phyloP scores from a whole-genome alignment of 129 eudicot genomes.

The Mikania micrantha region DNA sequence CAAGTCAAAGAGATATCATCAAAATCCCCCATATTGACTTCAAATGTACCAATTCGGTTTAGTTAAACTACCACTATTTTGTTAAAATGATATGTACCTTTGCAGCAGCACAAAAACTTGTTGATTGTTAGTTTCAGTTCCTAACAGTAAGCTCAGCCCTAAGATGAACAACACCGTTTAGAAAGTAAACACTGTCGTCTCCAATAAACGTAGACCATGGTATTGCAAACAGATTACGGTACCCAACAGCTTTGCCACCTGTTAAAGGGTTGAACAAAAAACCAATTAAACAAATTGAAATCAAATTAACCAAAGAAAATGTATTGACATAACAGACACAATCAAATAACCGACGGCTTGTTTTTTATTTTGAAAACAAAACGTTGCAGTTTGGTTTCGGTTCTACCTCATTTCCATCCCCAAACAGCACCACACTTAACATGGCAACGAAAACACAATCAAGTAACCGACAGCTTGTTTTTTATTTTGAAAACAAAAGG shows the following conservation, averaged over 20 bases:
- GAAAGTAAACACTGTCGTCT: slow-evolving; percentile 58
- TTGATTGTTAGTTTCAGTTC: slow-evolving; percentile 25
- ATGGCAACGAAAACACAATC: too few relatives aligned
- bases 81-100: not conserved
- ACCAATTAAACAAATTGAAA: too few relatives aligned
- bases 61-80: slow-evolving; percentile 17
- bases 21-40: not conserved
- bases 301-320: too few relatives aligned
- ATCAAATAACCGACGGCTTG: too few relatives aligned
- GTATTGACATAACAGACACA: too few relatives aligned
- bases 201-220: slow-evolving; percentile 65
- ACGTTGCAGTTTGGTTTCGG: too few relatives aligned
- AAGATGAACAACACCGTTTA: slow-evolving; percentile 58
- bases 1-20: not conserved
- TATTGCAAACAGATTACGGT: slow-evolving; percentile 55
- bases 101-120: not conserved
- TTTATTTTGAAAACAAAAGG: too few relatives aligned
- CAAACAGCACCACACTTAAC: too few relatives aligned
- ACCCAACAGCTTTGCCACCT: slow-evolving; percentile 93
- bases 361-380: too few relatives aligned
- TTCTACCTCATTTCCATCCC: too few relatives aligned
- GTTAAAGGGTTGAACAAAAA: too few relatives aligned
- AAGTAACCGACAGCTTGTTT: too few relatives aligned
- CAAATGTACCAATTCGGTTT: slow-evolving; percentile 2
- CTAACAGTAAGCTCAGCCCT: slow-evolving; percentile 55